Base-by-base conservation (phyloP, 1,284 basidiomycete species). In the Rhodofomes roseus region DNA sequence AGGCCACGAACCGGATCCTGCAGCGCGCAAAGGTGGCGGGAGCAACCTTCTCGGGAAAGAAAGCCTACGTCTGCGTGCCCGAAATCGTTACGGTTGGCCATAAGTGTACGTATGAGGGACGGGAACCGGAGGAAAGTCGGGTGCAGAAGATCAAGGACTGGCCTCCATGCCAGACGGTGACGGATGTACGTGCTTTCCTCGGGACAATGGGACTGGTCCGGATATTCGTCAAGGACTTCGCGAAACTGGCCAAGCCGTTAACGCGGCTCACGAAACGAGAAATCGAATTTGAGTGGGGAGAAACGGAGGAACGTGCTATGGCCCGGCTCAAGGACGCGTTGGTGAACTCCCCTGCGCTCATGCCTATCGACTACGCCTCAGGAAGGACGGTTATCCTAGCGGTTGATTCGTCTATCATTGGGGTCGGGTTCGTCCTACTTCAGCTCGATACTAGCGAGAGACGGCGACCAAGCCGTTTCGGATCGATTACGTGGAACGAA, bases 311-410 rank as follows among this genome's bases (percentile, higher is more conserved):
- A 18, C 20, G 44, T 11, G 66, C 68, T 9, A 57, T 64, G 53
- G 60, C 66, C 4, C 37, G 61, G 1, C 59, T 73, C 9, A 73
- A 74, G 59, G 11, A 66, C 3, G 67, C 64, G 0, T 44, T 73
- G 0, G 11, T 60, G 6, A 25, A 51, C 3, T 65, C 65, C 11
- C 63, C 67, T 1, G 59, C 66, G 1, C 57, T 63, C 4, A 41
- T 50, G 31, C 51, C 81, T 0, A 82, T 86, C 71, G 81, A 83
- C 62, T 87, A 87, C 71, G 77, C 75, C 66, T 75, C 74, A 8
- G 77, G 77, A 8, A 37, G 44, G 0, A 57, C 58, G 1, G 70
- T 77, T 8, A 71, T 74, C 8, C 62, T 77, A 0, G 64, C 72
- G 0, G 72, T 73, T 4, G 73, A 78, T 63, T 67, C 73, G 0